A percentile compares a stretch with the other conserved stretches of the same genome.
Conservation (phyloP, 371 early-diverging fungal genomes). For the Mucor sp. region DNA sequence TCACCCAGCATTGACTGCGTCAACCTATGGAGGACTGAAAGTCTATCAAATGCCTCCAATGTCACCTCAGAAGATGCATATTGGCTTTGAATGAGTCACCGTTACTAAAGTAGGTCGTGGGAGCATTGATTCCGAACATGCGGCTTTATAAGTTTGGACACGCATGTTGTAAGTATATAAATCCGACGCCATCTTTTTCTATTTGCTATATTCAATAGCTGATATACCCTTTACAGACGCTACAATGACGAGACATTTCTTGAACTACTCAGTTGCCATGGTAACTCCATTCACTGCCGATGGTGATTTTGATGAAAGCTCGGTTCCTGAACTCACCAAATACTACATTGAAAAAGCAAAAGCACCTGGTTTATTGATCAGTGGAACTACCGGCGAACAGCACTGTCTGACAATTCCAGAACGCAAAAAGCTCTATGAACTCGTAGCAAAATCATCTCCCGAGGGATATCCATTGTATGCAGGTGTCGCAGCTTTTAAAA, state of each 20-base stretch:
- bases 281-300: constrained; percentile 30
- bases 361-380: constrained; percentile 32
- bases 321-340: constrained; percentile 26
- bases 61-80: not conserved
- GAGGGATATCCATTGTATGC: constrained; percentile 26
- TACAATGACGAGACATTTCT: constrained; percentile 10
- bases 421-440: constrained; percentile 24
- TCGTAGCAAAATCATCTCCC: constrained; percentile 12
- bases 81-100: not conserved
- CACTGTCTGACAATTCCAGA: constrained; percentile 32
- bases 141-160: not conserved
- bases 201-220: not conserved
- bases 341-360: constrained; percentile 24
- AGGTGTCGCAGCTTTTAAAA: constrained; percentile 38
- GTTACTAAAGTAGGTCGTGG: not conserved
- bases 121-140: not conserved
- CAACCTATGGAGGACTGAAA: not conserved
- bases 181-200: not conserved
- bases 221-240: not conserved
- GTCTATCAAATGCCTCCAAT: not conserved
- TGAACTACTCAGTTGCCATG: constrained; percentile 31
- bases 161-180: not conserved
- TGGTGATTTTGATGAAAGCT: constrained; percentile 18
- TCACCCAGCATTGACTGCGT: no score
- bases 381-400: constrained; percentile 37